Evolutionary conservation across 2,329 filamentous ascomycete species (phyloP).

Genomic region (Claviceps monticola): DNA sequence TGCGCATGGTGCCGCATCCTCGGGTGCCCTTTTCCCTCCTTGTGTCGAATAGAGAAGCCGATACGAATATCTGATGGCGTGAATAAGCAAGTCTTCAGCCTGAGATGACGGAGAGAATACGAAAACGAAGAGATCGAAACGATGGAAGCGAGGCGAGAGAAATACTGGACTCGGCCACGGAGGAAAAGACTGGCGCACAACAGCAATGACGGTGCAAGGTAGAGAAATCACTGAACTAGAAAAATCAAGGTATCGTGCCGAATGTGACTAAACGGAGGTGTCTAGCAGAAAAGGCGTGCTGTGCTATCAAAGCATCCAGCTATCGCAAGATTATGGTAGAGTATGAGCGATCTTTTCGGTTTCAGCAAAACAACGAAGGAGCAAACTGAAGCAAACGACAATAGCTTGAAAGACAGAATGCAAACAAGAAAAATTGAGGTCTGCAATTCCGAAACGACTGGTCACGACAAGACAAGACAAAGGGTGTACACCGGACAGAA

Average conservation of each 20-base stretch:
- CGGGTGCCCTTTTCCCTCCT: neutral
- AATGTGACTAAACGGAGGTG: neutral
- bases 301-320: neutral
- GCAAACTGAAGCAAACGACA: too few species aligned
- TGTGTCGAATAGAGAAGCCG: neutral
- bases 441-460: too few species aligned
- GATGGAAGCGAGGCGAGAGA: neutral
- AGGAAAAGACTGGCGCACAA: neutral
- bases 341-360: too few species aligned
- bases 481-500: neutral
- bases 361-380: too few species aligned
- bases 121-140: neutral
- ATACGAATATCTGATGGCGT: neutral
- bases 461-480: too few species aligned
- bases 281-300: neutral
- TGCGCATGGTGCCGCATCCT: constrained; percentile 5
- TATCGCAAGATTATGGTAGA: neutral
- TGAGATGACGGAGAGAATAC: neutral
- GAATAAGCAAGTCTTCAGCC: neutral
- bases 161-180: neutral
- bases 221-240: neutral
- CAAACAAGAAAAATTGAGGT: too few species aligned
- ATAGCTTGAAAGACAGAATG: too few species aligned
- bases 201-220: neutral
- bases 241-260: neutral